Conservation (phyloP, 768 basidiomycete species). For the Paxillus ammoniavirescens region DNA sequence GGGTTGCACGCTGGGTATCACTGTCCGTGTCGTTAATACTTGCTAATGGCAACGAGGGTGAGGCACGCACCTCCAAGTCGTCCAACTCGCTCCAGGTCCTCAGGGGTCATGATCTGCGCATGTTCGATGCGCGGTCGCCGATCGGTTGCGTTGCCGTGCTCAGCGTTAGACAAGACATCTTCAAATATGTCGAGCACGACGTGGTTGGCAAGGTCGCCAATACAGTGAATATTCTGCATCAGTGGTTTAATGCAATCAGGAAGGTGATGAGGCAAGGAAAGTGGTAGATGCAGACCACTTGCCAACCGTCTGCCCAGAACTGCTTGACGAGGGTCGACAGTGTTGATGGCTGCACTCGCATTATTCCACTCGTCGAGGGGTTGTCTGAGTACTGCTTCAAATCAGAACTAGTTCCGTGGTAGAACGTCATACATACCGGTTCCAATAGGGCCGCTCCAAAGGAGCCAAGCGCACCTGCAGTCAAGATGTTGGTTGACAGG, state of each 20-base stretch:
- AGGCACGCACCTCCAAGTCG: conserved; percentile 64
- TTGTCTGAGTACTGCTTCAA: conserved; percentile 66
- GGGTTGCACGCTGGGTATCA: conserved; percentile 90
- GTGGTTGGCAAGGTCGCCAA: conserved; percentile 86
- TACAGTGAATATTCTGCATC: conserved; percentile 80
- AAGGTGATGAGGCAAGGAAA: neutral
- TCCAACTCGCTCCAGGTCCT: conserved; percentile 70
- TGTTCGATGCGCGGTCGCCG: conserved; percentile 88
- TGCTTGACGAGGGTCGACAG: conserved; percentile 53
- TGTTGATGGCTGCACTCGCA: conserved; percentile 55
- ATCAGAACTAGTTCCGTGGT: neutral
- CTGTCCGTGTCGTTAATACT: conserved; percentile 35
- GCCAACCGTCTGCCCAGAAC: conserved; percentile 76
- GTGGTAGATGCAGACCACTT: conserved; percentile 59
- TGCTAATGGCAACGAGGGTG: neutral
- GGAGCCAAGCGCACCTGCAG: conserved; percentile 79
- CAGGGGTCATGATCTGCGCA: conserved; percentile 77
- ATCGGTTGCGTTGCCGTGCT: conserved; percentile 27
- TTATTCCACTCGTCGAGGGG: conserved; percentile 65
- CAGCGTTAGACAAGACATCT: conserved; percentile 40
- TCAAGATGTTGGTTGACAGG: conserved; percentile 3
- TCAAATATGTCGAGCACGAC: conserved; percentile 84
- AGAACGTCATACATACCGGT: conserved; percentile 36
- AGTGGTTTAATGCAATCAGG: neutral
- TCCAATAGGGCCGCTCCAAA: conserved; percentile 88